Percentiles rank a stretch among this genome's conserved stretches.
Evolutionary conservation across 768 basidiomycete genomes (phyloP).

Genomic region (Tephrocybe rancida): DNA sequence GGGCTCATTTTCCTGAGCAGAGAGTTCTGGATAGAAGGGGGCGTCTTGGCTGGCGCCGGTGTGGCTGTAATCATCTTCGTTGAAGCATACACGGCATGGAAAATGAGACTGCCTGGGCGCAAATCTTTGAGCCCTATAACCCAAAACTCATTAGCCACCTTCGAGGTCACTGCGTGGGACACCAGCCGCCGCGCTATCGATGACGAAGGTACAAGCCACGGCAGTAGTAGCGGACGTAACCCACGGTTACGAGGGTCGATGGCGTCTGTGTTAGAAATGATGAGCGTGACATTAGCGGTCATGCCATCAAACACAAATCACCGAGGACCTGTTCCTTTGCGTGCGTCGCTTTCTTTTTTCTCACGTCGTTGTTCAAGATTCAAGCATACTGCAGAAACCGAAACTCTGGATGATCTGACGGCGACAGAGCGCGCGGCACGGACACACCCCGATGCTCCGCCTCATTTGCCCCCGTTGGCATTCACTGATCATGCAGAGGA

Average conservation of each 20-base stretch:
- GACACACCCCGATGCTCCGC: conserved; percentile 78
- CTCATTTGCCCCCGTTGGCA: conserved; percentile 66
- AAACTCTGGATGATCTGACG: conserved; percentile 78
- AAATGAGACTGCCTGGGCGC: conserved; percentile 49
- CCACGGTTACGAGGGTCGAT: conserved; percentile 66
- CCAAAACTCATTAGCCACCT: conserved; percentile 57
- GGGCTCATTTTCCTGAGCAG: conserved; percentile 73
- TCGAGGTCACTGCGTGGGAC: conserved; percentile 46
- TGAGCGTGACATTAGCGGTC: conserved; percentile 77
- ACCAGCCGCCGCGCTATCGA: conserved; percentile 36
- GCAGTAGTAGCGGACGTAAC: conserved; percentile 44
- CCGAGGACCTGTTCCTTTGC: conserved; percentile 65
- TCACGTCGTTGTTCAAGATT: conserved; percentile 6
- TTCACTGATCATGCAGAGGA: conserved; percentile 80
- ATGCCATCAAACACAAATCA: conserved; percentile 59
- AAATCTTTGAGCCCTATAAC: conserved; percentile 57
- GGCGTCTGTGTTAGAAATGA: conserved; percentile 84
- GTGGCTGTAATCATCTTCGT: conserved; percentile 56
- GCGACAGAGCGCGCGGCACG: conserved; percentile 79
- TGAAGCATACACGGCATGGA: conserved; percentile 57
- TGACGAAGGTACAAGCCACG: conserved; percentile 53
- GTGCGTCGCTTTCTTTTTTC: conserved; percentile 44
- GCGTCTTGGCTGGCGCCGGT: conserved; percentile 60
- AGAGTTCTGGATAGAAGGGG: conserved; percentile 72
- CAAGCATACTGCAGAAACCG: conserved; percentile 50